A percentile compares a stretch with the other conserved stretches of the same genome.
Evolutionary conservation across 768 basidiomycete species (phyloP).

Genomic region (Tricholoma matsutake): DNA sequence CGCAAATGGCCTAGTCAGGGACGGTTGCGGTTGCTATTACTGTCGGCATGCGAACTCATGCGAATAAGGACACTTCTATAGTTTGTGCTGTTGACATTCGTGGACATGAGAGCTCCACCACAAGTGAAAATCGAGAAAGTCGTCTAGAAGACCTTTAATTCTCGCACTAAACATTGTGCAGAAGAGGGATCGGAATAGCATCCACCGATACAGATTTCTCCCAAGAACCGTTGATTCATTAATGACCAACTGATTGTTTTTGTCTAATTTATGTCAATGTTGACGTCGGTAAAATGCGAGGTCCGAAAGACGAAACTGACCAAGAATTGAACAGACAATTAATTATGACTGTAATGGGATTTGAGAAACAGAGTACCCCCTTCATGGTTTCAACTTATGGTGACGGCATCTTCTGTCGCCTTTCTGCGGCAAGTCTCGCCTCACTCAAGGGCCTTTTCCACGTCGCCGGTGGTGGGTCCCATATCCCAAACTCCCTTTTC

Average conservation of each 20-base stretch:
- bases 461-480: conserved; percentile 73
- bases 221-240: not conserved
- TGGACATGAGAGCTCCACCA: too few species aligned
- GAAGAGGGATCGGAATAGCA: not conserved
- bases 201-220: too few species aligned
- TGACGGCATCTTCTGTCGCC: conserved; percentile 14
- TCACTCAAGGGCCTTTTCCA: conserved; percentile 69
- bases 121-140: not conserved
- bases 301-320: not conserved
- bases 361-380: not conserved
- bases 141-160: not conserved
- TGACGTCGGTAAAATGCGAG: not conserved
- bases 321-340: not conserved
- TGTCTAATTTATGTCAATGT: not conserved
- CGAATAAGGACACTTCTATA: not conserved
- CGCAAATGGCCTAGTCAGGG: not conserved
- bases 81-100: not conserved
- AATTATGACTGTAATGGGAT: not conserved
- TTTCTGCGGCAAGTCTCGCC: conserved; percentile 49
- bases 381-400: not conserved
- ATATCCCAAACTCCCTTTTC: conserved; percentile 81
- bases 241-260: not conserved
- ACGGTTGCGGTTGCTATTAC: not conserved
- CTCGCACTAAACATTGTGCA: not conserved
- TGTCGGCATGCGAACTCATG: too few species aligned